These are phyloP conservation scores for Wickerhamiella azymoides DNA, from an alignment of 805 yeast genomes.

Conservation along the genomic window DNA sequence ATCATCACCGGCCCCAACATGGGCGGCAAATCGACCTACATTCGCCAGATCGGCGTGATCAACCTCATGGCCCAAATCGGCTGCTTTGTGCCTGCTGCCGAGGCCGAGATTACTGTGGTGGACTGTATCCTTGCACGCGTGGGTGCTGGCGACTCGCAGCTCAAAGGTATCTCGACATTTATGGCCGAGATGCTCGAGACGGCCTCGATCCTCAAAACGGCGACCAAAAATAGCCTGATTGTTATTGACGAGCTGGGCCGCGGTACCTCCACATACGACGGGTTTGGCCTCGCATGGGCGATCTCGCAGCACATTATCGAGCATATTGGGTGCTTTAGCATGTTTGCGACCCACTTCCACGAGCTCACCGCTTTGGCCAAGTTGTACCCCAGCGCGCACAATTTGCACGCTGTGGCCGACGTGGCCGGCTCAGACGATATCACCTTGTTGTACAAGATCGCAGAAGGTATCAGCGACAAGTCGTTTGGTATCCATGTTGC, in stretches of 20 bases:
- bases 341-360: slow-evolving; percentile 97
- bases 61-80: slow-evolving; percentile 70
- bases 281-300: slow-evolving; percentile 96
- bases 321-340: slow-evolving; percentile 57
- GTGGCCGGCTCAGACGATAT: slow-evolving; percentile 33
- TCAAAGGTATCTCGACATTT: slow-evolving; percentile 92
- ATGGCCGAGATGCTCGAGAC: slow-evolving; percentile 96
- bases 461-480: slow-evolving; percentile 87
- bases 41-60: slow-evolving; percentile 56
- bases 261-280: slow-evolving; percentile 89
- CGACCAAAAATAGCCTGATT: slow-evolving; percentile 64
- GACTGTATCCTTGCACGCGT: slow-evolving; percentile 91
- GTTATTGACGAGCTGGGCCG: slow-evolving; percentile 93
- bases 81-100: slow-evolving; percentile 58
- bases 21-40: slow-evolving; percentile 78
- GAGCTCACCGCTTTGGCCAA: slow-evolving; percentile 75
- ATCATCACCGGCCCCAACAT: slow-evolving; percentile 83
- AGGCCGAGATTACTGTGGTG: slow-evolving; percentile 67
- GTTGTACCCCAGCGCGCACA: slow-evolving; percentile 45
- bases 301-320: slow-evolving; percentile 74
- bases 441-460: slow-evolving; percentile 84
- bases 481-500: slow-evolving; percentile 98
- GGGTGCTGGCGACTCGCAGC: slow-evolving; percentile 97
- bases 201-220: slow-evolving; percentile 68
- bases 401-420: slow-evolving; percentile 81